Percentiles rank a stretch among this genome's conserved stretches.
Conservation (phyloP, 78 protist genomes). For the Dictyostelium purpureum region DNA sequence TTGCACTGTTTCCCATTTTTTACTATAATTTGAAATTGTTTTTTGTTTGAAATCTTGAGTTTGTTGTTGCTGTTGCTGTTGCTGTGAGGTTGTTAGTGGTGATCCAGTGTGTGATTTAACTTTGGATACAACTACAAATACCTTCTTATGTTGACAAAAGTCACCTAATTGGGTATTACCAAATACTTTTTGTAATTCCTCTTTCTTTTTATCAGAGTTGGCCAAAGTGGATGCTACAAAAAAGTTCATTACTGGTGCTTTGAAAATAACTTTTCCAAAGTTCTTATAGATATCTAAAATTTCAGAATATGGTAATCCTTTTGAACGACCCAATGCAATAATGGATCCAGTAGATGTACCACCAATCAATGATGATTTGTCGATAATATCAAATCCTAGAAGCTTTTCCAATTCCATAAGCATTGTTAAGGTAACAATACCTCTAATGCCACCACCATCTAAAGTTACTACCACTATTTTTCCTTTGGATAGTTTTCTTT, state of each 20-base stretch:
- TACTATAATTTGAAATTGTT: background rate
- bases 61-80: background rate
- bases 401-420: background rate
- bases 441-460: slow-evolving; percentile 68
- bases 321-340: background rate
- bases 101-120: background rate
- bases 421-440: slow-evolving; percentile 8
- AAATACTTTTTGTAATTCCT: slow-evolving; percentile 2
- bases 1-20: background rate
- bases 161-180: background rate
- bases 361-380: slow-evolving; percentile 8
- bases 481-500: background rate
- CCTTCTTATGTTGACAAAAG: background rate
- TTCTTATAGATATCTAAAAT: slow-evolving; percentile 21
- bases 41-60: background rate
- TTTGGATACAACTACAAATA: background rate
- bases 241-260: slow-evolving; percentile 3
- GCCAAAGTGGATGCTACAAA: background rate
- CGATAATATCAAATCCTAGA: background rate
- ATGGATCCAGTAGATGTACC: slow-evolving; percentile 36
- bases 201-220: background rate
- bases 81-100: background rate
- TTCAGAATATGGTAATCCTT: background rate
- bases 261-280: slow-evolving; percentile 33
- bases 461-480: background rate